A percentile compares a stretch with the other conserved stretches of the same genome.
These are phyloP conservation scores for Ophiocordyceps camponoti-leonardi DNA, from an alignment of 2,329 filamentous ascomycete genomes.

Conservation along the genomic window DNA sequence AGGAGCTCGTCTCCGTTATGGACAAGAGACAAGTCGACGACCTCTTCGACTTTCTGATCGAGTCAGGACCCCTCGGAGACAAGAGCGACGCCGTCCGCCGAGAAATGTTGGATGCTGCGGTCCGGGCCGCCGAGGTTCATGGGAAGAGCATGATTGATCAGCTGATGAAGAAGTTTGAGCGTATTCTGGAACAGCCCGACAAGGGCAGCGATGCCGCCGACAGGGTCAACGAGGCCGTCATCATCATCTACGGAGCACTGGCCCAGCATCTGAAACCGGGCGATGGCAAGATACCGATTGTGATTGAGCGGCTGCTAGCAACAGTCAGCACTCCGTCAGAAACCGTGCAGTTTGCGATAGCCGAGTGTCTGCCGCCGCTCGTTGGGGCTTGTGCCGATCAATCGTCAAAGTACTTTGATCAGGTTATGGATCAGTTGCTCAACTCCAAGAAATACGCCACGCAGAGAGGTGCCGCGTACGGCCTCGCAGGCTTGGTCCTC, in stretches of 20 bases:
- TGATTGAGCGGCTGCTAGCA: constrained; percentile 69
- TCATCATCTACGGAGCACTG: constrained; percentile 90
- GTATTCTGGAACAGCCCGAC: constrained; percentile 70
- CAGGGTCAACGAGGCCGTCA: constrained; percentile 88
- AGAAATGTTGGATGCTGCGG: constrained; percentile 86
- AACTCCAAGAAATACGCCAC: constrained; percentile 83
- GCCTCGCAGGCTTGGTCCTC: constrained; percentile 73
- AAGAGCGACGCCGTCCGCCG: constrained; percentile 58
- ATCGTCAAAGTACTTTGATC: constrained; percentile 61
- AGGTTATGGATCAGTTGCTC: constrained; percentile 67
- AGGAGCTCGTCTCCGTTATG: constrained; percentile 58
- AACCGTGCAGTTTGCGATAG: constrained; percentile 90
- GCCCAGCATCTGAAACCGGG: constrained; percentile 72
- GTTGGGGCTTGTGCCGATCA: constrained; percentile 66
- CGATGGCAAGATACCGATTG: constrained; percentile 75
- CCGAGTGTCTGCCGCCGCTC: constrained; percentile 84
- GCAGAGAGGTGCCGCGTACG: constrained; percentile 86
- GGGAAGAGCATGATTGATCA: constrained; percentile 72
- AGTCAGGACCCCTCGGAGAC: constrained; percentile 75
- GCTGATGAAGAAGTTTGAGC: constrained; percentile 84
- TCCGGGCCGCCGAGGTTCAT: constrained; percentile 60
- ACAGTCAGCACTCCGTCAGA: constrained; percentile 92
- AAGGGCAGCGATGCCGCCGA: constrained; percentile 69
- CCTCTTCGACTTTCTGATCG: constrained; percentile 74
- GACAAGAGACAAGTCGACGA: constrained; percentile 51